A percentile compares a stretch with the other conserved stretches of the same genome.
Evolutionary conservation across 2,329 filamentous ascomycete genomes (phyloP).

Genomic region (Plectosphaerella sp.): DNA sequence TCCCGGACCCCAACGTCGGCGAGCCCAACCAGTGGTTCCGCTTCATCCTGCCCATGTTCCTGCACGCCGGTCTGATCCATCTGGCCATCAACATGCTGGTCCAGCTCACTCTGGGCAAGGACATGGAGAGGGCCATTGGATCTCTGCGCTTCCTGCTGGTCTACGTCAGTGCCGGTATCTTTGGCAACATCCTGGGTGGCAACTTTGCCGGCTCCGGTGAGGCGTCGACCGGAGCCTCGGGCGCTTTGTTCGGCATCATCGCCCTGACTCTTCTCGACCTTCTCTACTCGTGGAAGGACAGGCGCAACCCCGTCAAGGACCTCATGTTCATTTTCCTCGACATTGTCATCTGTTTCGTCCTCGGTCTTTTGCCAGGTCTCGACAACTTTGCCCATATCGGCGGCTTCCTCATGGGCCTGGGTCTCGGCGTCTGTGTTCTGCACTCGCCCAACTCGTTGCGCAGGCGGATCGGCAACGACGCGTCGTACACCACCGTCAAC

Average conservation of each 20-base stretch:
- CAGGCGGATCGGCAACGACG: constrained; percentile 65
- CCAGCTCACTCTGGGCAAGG: constrained; percentile 82
- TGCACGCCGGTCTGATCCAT: constrained; percentile 90
- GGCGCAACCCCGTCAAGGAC: constrained; percentile 72
- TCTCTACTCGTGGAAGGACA: constrained; percentile 86
- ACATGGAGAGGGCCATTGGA: constrained; percentile 90
- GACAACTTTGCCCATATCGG: constrained; percentile 99
- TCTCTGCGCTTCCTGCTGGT: constrained; percentile 83
- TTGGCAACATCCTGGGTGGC: constrained; percentile 90
- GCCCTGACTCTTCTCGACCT: constrained; percentile 85
- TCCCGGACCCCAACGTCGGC: constrained; percentile 61
- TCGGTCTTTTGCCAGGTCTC: constrained; percentile 84
- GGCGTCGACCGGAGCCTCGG: constrained; percentile 84
- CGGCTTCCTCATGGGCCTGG: constrained; percentile 88
- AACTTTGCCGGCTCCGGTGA: constrained; percentile 84
- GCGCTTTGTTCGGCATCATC: constrained; percentile 85
- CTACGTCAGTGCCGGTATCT: constrained; percentile 88
- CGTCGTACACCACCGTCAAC: constrained; percentile 67
- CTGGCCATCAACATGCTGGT: constrained; percentile 94
- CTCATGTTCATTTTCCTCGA: constrained; percentile 84
- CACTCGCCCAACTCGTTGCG: constrained; percentile 82
- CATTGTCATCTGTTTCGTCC: constrained; percentile 82
- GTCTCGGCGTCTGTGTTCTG: constrained; percentile 79
- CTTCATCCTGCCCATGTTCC: constrained; percentile 92
- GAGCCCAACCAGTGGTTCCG: constrained; percentile 93